A percentile compares a stretch with the other conserved stretches of the same genome.
These are phyloP conservation scores for Dinochytrium kinnereticum DNA, from an alignment of 371 early-diverging fungal genomes.

Conservation along the genomic window DNA sequence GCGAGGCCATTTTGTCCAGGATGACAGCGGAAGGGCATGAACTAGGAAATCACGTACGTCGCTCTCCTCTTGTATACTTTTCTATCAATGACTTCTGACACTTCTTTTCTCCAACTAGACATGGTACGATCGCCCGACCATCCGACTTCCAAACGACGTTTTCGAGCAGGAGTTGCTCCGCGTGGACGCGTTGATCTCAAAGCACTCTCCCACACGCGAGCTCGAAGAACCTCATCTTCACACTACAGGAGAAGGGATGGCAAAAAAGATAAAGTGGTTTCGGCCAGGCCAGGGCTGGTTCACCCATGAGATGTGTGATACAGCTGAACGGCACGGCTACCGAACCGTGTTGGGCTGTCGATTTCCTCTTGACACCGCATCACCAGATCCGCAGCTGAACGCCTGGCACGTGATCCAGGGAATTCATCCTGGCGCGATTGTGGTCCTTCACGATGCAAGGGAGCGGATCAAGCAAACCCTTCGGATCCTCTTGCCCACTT, in stretches of 20 bases:
- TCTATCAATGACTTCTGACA: not conserved
- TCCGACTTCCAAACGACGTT: slow-evolving; percentile 18
- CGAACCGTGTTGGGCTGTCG: slow-evolving; percentile 33
- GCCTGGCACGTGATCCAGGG: slow-evolving; percentile 35
- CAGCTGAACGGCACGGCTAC: slow-evolving; percentile 8
- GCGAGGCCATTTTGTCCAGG: slow-evolving; percentile 16
- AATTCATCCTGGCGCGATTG: slow-evolving; percentile 34
- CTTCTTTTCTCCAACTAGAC: not conserved
- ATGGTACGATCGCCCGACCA: slow-evolving; percentile 29
- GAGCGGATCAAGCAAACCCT: slow-evolving; percentile 32
- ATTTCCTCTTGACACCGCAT: slow-evolving; percentile 35
- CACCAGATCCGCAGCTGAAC: slow-evolving; percentile 27
- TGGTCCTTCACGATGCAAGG: slow-evolving; percentile 33
- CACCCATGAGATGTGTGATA: slow-evolving; percentile 16
- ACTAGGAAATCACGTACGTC: slow-evolving; percentile 33
- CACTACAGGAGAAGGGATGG: not conserved
- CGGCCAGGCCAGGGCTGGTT: slow-evolving; percentile 28
- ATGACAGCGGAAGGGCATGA: slow-evolving; percentile 37
- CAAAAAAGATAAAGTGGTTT: slow-evolving; percentile 1
- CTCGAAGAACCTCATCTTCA: slow-evolving; percentile 1
- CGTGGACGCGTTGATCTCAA: slow-evolving; percentile 22
- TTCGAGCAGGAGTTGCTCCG: slow-evolving; percentile 27
- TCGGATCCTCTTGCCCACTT: slow-evolving; percentile 23
- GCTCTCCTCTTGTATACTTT: slow-evolving; percentile 5
- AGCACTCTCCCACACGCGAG: slow-evolving; percentile 1